Conservation (phyloP, 805 yeast genomes). For the Scheffersomyces lignosus region DNA sequence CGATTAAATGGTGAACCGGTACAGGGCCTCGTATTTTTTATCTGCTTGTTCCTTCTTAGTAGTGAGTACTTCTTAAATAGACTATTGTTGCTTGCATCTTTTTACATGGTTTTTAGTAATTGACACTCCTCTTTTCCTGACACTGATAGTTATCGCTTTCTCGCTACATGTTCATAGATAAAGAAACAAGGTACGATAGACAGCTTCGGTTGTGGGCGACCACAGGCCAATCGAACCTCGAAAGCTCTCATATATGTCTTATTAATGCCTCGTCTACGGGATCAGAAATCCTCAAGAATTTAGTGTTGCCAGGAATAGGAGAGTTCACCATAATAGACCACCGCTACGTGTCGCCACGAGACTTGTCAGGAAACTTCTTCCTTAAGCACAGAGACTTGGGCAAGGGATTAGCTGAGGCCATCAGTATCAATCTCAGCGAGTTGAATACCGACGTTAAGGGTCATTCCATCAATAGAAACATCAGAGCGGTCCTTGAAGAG, state of each 20-base stretch:
- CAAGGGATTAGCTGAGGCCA: constrained; percentile 34
- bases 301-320: constrained; percentile 75
- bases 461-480: constrained; percentile 13
- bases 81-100: no score
- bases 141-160: no score
- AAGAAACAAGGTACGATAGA: constrained; percentile 68
- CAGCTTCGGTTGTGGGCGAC: constrained; percentile 87
- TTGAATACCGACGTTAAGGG: constrained; percentile 62
- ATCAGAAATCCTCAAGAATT: constrained; percentile 72
- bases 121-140: no score
- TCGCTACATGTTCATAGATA: constrained; percentile 35
- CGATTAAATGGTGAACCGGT: no score
- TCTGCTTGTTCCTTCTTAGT: no score
- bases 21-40: no score
- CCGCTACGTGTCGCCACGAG: constrained; percentile 36
- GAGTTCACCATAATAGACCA: constrained; percentile 59
- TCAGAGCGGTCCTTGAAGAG: constrained; percentile 9
- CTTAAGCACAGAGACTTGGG: constrained; percentile 47
- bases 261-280: constrained; percentile 58
- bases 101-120: no score
- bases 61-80: no score
- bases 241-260: constrained; percentile 58
- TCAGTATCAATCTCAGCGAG: constrained; percentile 46
- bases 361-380: constrained; percentile 65
- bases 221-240: constrained; percentile 67